Evolutionary conservation across 495 filamentous ascomycete species (phyloP), one percentile per base, ranked within the genome.

Genomic region (Evernia prunastri): DNA sequence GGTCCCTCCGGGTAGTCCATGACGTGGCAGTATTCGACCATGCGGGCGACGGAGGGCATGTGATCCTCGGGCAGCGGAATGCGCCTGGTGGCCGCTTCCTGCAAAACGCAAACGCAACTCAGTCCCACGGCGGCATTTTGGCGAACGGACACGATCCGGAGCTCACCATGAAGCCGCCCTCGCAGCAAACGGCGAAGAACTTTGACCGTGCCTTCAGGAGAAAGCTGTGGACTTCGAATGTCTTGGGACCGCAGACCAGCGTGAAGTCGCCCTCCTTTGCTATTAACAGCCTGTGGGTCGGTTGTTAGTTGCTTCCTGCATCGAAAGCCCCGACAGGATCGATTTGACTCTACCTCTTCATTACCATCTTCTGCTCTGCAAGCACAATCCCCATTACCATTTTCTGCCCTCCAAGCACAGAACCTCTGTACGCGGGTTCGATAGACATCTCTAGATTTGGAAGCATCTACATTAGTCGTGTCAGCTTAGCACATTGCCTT

Each of bases 91-190:
- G 10, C 17, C 9, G 12, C 45, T 47, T 65, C 62, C 57, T 68
- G n/a, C n/a, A n/a, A n/a, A n/a, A n/a, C n/a, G n/a, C n/a, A n/a
- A n/a, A n/a, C 11, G 6, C 8, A 31, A 33, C 33, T 23, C 13
- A 17, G 10, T 9, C 23, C 36, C 11, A n/a, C n/a, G n/a, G n/a
- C n/a, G n/a, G n/a, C n/a, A n/a, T 61, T 40, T 5, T 15, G 20
- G 27, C 29, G 6, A 9, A 54, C 27, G 27, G 10, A 40, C 13
- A 40, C n/a, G n/a, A 0, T 29, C 4, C 13, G 13, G 13, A 10
- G n/a, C n/a, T n/a, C 7, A 67, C 65, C 25, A 59, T 60, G 54
- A 63, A 60, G 12, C 17, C n/a, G 9, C 61, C 61, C 54, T 35
- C 37, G 27, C 36, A 49, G 13, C 45, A 45, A 1, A 45, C 61